Conservation (phyloP, 768 basidiomycete species). For the Lactifluus pinguis region DNA sequence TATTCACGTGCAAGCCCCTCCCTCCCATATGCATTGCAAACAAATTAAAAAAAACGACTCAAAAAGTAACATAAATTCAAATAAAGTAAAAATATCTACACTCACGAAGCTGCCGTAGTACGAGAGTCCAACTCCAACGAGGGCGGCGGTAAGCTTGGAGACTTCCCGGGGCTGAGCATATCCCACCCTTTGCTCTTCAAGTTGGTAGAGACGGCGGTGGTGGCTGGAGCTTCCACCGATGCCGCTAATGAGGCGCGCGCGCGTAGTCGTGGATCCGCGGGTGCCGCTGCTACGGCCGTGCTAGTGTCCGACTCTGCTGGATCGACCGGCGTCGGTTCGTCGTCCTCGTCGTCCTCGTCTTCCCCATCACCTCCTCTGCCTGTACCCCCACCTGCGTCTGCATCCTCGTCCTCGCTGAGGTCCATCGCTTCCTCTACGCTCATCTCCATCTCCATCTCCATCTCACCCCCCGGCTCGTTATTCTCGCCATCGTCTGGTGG, state of each 20-base stretch:
- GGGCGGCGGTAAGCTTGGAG: neutral
- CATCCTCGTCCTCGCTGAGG: constrained; percentile 20
- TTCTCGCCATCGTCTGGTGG: neutral
- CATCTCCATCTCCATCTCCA: constrained; percentile 19
- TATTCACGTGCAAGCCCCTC: too few species aligned
- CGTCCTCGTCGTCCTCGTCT: constrained; percentile 1
- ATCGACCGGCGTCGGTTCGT: constrained; percentile 16
- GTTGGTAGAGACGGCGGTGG: neutral
- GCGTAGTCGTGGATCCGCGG: constrained; percentile 14
- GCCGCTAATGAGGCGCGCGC: neutral
- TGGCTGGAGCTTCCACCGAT: neutral
- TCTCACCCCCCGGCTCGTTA: too few species aligned
- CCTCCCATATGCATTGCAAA: too few species aligned
- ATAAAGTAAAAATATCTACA: neutral
- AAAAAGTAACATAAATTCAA: constrained; percentile 1
- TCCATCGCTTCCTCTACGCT: constrained; percentile 24
- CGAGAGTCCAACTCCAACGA: neutral
- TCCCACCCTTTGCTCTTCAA: constrained; percentile 30
- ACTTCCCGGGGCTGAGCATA: neutral
- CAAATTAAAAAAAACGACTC: too few species aligned
- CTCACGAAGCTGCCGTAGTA: neutral
- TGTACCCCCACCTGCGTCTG: neutral
- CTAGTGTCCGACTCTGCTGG: constrained; percentile 18
- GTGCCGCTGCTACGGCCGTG: constrained; percentile 9
- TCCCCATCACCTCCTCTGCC: neutral